These are phyloP conservation scores for Glaciozyma antarctica DNA, from an alignment of 768 basidiomycete genomes.

Conservation along the genomic window DNA sequence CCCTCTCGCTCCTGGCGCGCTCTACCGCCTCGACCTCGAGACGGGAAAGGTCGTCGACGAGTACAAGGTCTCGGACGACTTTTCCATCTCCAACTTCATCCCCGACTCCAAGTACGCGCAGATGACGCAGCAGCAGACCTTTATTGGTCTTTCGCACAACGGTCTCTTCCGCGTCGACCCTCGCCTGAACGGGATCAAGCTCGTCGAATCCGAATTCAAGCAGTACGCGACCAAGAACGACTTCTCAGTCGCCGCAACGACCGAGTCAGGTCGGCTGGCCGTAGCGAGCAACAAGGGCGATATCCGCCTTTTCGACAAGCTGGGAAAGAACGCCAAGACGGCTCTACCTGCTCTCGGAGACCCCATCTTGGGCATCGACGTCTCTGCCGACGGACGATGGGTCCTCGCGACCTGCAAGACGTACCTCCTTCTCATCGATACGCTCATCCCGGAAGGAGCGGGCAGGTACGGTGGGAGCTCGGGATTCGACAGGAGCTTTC, in stretches of 20 bases:
- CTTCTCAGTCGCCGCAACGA: constrained; percentile 87
- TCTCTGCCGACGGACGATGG: constrained; percentile 85
- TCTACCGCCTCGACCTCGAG: constrained; percentile 84
- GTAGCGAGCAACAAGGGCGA: constrained; percentile 96
- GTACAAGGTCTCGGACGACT: constrained; percentile 90
- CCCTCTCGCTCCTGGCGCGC: constrained; percentile 62
- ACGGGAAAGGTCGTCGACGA: constrained; percentile 95
- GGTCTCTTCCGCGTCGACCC: constrained; percentile 97
- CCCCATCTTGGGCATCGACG: constrained; percentile 88
- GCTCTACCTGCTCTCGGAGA: constrained; percentile 89
- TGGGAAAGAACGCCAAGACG: constrained; percentile 99
- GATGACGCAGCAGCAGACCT: constrained; percentile 80
- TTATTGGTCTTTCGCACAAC: constrained; percentile 87
- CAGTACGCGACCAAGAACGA: constrained; percentile 91
- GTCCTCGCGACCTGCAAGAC: constrained; percentile 87
- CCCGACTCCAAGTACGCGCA: constrained; percentile 92
- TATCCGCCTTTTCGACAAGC: constrained; percentile 82
- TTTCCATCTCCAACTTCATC: constrained; percentile 77
- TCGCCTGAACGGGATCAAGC: constrained; percentile 78
- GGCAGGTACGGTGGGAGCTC: constrained; percentile 42
- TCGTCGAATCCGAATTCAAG: constrained; percentile 90
- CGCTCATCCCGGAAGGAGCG: constrained; percentile 79
- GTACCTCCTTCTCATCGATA: constrained; percentile 87
- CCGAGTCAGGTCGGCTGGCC: constrained; percentile 72
- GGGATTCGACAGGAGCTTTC: constrained; percentile 74